phyloP scores from a whole-genome alignment of 73 alveolate species.

The Paramecium tetraurelia region DNA sequence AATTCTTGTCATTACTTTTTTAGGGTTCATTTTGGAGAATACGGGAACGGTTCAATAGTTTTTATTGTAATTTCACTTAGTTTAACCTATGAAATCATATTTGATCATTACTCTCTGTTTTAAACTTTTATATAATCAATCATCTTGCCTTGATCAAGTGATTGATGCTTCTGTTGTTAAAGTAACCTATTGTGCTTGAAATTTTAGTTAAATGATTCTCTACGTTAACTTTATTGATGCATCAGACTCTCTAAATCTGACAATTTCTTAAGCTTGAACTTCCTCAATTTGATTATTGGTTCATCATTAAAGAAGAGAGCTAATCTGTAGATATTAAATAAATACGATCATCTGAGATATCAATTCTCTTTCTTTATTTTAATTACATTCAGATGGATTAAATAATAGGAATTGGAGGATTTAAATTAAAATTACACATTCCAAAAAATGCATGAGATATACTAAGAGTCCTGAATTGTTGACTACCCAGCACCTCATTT shows the following conservation, averaged over 20 bases:
- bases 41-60: not conserved
- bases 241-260: not conserved
- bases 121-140: not conserved
- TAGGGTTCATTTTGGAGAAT: not conserved
- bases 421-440: not conserved
- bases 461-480: too few species aligned
- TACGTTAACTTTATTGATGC: not conserved
- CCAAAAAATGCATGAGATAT: not conserved
- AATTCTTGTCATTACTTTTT: not conserved
- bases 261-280: not conserved
- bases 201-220: not conserved
- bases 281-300: not conserved
- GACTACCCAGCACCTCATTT: too few species aligned
- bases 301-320: not conserved
- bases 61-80: not conserved
- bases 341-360: not conserved
- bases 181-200: not conserved
- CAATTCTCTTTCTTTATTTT: not conserved
- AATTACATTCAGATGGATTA: not conserved
- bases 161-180: not conserved
- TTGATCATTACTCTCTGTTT: not conserved
- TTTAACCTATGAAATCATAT: not conserved
- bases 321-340: not conserved
- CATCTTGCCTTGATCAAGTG: not conserved
- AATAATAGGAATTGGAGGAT: not conserved